Evolutionary conservation across 164 flowering plant genomes (phyloP), one percentile per base, ranked within the genome.

Genomic region (Annona squamosa): DNA sequence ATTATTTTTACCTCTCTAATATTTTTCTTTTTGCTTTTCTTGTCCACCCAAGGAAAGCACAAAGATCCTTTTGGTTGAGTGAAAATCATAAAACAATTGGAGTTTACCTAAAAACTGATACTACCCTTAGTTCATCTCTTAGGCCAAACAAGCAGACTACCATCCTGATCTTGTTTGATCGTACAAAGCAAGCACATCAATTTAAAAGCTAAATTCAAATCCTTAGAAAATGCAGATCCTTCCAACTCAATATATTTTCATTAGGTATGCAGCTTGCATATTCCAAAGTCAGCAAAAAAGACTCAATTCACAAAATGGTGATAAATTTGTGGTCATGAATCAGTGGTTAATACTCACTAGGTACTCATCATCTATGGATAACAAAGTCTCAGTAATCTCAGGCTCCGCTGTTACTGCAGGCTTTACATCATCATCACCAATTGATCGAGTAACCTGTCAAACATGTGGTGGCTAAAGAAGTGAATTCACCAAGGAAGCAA

Each of bases 371-470:
- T 89, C 90, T 5, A 73, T 62, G 5, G 93, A 86, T 13, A 95
- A 83, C 44, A 69, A 41, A 52, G 89, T 87, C 78, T 92, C 92
- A 0, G 86, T 87, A 74, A 92, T 87, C 87, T 94, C 98, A 56
- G 99, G 99, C 85, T 91, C 93, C 18, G 99, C 96, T 44, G 97
- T 92, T 41, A 94, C 99, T 66, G 88, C 86, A 52, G 98, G 98
- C 84, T 95, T 95, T 77, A 95, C 84, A 82, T 95, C 99, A 84
- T 86, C 99, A 80, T 95, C 98, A 61, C 99, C 99, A 67, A 95
- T 92, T 63, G 99, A 95, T 37, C 98, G 88, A 72, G 98, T 92
- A 59, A 95, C 99, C 99, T 94, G 76, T 67, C n/a, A 17, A 72
- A 74, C 42, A 66, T 41, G 43, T 1, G 5, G 68, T 17, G 43